Conservation (phyloP, 208 protist genomes). For the Vickermania spadyakhi region DNA sequence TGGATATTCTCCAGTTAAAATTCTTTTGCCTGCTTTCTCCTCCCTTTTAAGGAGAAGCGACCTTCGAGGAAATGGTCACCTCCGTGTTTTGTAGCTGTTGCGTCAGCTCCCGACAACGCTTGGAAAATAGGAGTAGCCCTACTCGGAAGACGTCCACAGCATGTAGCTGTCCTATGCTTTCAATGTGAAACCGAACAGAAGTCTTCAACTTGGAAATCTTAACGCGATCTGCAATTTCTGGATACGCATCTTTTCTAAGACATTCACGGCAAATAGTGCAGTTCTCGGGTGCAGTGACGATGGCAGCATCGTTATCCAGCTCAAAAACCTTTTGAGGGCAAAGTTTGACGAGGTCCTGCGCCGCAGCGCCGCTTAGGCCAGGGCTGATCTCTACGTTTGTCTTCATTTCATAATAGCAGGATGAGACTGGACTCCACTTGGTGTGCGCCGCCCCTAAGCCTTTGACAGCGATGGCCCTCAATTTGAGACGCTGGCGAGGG, state of each 20-base stretch:
- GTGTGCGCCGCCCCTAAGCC: conserved; percentile 96
- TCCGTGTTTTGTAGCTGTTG: conserved; percentile 63
- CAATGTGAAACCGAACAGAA: conserved; percentile 76
- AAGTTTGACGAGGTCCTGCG: conserved; percentile 65
- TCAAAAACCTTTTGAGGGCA: conserved; percentile 95
- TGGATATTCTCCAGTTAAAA: no score
- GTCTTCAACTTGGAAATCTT: conserved; percentile 81
- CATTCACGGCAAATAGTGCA: conserved; percentile 98
- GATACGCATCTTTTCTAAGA: conserved; percentile 75
- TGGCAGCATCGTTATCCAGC: conserved; percentile 55
- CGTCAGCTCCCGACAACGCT: conserved; percentile 57
- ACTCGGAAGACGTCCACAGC: conserved; percentile 57
- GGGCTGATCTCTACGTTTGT: conserved; percentile 87
- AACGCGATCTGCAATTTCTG: conserved; percentile 35
- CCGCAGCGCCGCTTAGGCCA: conserved; percentile 55
- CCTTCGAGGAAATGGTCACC: conserved; percentile 14
- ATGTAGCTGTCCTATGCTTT: conserved; percentile 81
- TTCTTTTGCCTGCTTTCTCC: no score
- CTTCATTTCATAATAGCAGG: conserved; percentile 95
- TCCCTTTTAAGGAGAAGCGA: no score
- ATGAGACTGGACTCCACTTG: conserved; percentile 97
- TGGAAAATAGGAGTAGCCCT: conserved; percentile 67
- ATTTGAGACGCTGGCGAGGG: conserved; percentile 93
- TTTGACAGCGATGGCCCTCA: conserved; percentile 91
- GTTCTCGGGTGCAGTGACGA: conserved; percentile 75